Conservation (phyloP, 2,329 filamentous ascomycete genomes). For the Tolypocladium pustulatum region DNA sequence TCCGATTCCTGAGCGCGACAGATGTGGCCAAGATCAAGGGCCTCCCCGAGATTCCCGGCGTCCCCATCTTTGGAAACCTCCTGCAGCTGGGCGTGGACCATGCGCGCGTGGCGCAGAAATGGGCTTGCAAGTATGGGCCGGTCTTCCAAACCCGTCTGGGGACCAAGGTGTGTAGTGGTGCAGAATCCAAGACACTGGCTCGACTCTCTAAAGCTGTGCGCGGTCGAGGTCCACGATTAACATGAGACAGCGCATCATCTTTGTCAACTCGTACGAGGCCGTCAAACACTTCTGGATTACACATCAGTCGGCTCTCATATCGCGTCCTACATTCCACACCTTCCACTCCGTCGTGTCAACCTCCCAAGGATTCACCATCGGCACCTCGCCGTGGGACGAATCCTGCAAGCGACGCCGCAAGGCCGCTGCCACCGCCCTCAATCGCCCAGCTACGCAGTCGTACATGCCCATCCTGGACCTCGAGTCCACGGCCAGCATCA, state of each 20-base stretch:
- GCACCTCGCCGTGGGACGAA: constrained; percentile 76
- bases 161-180: constrained; percentile 39
- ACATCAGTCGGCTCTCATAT: constrained; percentile 68
- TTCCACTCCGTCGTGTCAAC: constrained; percentile 71
- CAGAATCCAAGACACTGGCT: constrained; percentile 25
- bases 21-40: constrained; percentile 51
- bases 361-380: constrained; percentile 72
- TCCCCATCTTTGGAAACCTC: constrained; percentile 54
- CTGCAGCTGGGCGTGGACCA: constrained; percentile 48
- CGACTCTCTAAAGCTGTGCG: too few relatives aligned
- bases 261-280: constrained; percentile 68
- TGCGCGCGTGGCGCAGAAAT: constrained; percentile 41
- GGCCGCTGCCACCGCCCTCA: constrained; percentile 68
- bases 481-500: constrained; percentile 61
- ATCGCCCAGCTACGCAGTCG: constrained; percentile 62
- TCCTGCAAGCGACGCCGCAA: constrained; percentile 69
- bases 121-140: constrained; percentile 50
- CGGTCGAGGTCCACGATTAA: background rate
- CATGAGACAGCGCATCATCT: constrained; percentile 49
- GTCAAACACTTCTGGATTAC: constrained; percentile 69
- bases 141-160: constrained; percentile 61
- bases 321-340: constrained; percentile 67
- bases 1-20: constrained; percentile 31
- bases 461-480: constrained; percentile 79
- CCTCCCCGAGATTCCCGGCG: constrained; percentile 49